These are phyloP conservation scores for Cadophora sp. DNA, from an alignment of 2,329 filamentous ascomycete species.

Conservation along the genomic window DNA sequence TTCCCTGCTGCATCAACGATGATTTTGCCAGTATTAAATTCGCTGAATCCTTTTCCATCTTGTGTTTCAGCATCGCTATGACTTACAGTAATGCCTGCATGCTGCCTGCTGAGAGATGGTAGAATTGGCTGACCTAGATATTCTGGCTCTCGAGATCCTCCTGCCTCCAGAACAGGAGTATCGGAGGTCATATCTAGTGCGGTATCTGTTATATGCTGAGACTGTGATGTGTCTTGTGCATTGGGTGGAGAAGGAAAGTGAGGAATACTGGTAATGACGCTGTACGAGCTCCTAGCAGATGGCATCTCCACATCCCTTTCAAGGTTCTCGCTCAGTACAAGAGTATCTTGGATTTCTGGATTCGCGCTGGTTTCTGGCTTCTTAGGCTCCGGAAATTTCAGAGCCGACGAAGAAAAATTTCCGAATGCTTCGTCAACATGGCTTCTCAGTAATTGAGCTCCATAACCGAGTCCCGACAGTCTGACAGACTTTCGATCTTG, in stretches of 20 bases:
- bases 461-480: conserved; percentile 32
- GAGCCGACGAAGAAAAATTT: conserved; percentile 27
- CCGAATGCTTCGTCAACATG: conserved; percentile 40
- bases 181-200: too few species aligned
- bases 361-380: neutral
- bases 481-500: conserved; percentile 25
- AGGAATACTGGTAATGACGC: conserved; percentile 15
- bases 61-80: neutral
- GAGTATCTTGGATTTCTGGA: neutral
- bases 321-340: neutral
- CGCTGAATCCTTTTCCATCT: neutral
- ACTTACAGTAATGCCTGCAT: neutral
- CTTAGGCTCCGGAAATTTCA: conserved; percentile 27
- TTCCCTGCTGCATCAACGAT: neutral
- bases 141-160: neutral
- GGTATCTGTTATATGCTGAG: neutral
- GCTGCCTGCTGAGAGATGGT: neutral
- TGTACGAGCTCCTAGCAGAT: conserved; percentile 24
- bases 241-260: conserved; percentile 13
- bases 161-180: neutral
- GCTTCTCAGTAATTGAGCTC: conserved; percentile 36
- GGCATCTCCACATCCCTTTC: conserved; percentile 12
- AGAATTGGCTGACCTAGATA: neutral
- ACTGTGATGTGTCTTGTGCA: neutral
- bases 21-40: neutral